Base-by-base conservation (phyloP, 192 early-diverging fungal species). In the Umbelopsis ramanniana region DNA sequence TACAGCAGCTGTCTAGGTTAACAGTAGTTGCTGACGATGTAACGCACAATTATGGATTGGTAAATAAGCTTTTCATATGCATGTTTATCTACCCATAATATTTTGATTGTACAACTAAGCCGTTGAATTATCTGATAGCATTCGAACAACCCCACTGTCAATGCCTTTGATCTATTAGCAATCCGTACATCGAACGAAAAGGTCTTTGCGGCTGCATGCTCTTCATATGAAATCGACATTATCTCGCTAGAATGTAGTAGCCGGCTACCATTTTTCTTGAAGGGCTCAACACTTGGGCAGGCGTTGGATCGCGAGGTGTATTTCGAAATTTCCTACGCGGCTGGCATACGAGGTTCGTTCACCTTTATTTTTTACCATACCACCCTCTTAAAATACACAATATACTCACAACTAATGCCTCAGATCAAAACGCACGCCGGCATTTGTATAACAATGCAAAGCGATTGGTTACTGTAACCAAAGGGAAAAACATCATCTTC, bases 401-500 rank as follows among this genome's bases (percentile, higher is more conserved):
- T 3, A 29, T 29, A 29, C 29, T 29, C 1, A 29, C 29, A 29
- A 3, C 29, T 29, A 1, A 29, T 29, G 1, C 29, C 29, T 29
- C 29, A 90, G 93, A 94, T 75, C 55, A 78, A 3, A 82, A 47
- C 6, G 85, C 89, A 12, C 76, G 92, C 67, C 79, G 82, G 67
- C 80, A 90, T 54, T 77, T 93, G 26, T 89, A 94, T 47, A 80
- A 79, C 22, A 93, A 93, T 63, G 88, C 91, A 12, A 79, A 84
- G 37, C 74, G 79, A 33, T 78, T 95, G 55, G 76, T 95, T 24
- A 79, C 91, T 45, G 86, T 87, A 0, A 93, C 91, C 0, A 84
- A 87, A 45, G 94, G 93, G 22, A 91, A 92, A 60, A 91, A 95
- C 74, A 74, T 96, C 5, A 89, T 96, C 19, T 57, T 95, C 40